phyloP scores from a whole-genome alignment of 148 eudicot genomes.

The Chenopodium berlandieri region DNA sequence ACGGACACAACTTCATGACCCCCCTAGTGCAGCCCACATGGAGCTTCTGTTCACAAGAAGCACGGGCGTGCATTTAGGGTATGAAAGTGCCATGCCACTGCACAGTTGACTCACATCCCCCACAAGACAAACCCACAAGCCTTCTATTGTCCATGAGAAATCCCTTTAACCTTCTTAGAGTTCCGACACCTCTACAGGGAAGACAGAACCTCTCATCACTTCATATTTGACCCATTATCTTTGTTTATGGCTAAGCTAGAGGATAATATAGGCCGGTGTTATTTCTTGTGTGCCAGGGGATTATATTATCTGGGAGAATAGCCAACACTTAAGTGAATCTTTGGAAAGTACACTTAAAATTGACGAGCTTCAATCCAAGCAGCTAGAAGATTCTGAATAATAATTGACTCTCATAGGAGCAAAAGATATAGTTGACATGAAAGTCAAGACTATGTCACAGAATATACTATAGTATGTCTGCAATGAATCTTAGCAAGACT shows the following conservation, averaged over 20 bases:
- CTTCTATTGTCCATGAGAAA: neutral
- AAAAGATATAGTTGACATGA: neutral
- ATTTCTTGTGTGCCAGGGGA: neutral
- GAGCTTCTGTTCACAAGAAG: neutral
- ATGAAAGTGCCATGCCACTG: neutral
- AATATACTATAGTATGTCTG: neutral
- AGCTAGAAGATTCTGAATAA: neutral
- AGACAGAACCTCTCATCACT: neutral
- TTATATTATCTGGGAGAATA: no score
- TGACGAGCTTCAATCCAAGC: neutral
- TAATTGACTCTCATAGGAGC: neutral
- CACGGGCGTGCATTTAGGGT: neutral
- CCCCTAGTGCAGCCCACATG: neutral
- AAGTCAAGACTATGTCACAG: neutral
- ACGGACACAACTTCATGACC: neutral
- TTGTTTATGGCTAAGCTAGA: neutral
- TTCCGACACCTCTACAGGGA: neutral
- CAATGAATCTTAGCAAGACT: neutral
- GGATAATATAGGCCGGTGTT: neutral
- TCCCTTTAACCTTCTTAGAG: no score
- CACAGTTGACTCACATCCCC: neutral
- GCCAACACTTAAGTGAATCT: neutral
- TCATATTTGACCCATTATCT: neutral
- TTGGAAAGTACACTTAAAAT: neutral
- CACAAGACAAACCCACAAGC: neutral